Evolutionary conservation across 2,329 filamentous ascomycete genomes (phyloP).

Genomic region (Diaporthe ampelina): DNA sequence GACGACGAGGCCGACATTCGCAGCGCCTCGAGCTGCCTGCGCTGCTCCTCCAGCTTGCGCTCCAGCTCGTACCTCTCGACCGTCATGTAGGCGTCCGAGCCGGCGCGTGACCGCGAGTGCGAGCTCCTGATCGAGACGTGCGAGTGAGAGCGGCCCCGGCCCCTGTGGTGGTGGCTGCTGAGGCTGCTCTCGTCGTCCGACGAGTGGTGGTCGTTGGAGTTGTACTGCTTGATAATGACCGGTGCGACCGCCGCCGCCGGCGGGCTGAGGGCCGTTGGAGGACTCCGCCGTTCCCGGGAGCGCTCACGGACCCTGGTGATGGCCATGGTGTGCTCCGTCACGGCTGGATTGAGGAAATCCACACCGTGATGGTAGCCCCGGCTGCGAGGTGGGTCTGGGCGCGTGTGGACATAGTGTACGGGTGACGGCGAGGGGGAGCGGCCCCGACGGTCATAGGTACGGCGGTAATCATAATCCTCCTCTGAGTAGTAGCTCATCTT

Average conservation of each 20-base stretch:
- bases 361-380: constrained; percentile 58
- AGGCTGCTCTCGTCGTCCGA: constrained; percentile 58
- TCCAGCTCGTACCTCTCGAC: constrained; percentile 57
- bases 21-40: constrained; percentile 41
- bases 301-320: constrained; percentile 58
- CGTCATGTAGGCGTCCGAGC: constrained; percentile 52
- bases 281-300: constrained; percentile 62
- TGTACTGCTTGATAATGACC: constrained; percentile 72
- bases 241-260: constrained; percentile 55
- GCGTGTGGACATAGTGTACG: constrained; percentile 62
- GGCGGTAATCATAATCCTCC: constrained; percentile 67
- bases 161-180: constrained; percentile 50
- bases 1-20: constrained; percentile 21
- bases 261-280: constrained; percentile 51
- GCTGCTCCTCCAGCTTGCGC: constrained; percentile 41
- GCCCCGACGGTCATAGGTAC: constrained; percentile 51
- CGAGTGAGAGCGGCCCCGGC: constrained; percentile 53
- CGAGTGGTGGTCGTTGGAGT: constrained; percentile 54
- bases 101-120: constrained; percentile 47
- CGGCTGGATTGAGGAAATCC: constrained; percentile 56
- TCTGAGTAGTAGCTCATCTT: constrained; percentile 60
- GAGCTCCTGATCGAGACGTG: constrained; percentile 44
- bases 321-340: constrained; percentile 59
- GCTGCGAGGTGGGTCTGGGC: constrained; percentile 52
- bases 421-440: constrained; percentile 56